These are phyloP conservation scores for Knufia fluminis DNA, from an alignment of 2,329 filamentous ascomycete genomes.

Conservation along the genomic window DNA sequence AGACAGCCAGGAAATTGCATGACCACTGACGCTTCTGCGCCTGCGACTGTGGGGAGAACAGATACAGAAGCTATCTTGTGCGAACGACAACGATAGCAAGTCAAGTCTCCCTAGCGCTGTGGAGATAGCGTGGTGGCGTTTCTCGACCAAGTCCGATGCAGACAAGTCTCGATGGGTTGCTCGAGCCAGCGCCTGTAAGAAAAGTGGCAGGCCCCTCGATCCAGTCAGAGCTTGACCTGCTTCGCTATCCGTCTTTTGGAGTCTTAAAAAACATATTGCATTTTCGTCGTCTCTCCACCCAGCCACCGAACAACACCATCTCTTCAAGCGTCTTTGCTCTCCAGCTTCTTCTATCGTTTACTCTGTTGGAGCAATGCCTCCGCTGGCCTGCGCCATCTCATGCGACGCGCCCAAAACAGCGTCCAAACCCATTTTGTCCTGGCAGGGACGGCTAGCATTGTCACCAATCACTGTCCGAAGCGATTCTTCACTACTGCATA, in stretches of 20 bases:
- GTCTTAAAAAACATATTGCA: background rate
- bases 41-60: background rate
- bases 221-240: background rate
- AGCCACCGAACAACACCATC: constrained; percentile 10
- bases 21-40: background rate
- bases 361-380: constrained; percentile 2
- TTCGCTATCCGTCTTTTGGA: background rate
- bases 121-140: background rate
- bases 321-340: constrained; percentile 6
- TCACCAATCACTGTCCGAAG: constrained; percentile 3
- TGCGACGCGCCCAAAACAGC: constrained; percentile 10
- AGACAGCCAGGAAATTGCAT: background rate
- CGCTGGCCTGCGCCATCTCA: constrained; percentile 7
- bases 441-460: constrained; percentile 3
- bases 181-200: constrained; percentile 3
- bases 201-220: background rate
- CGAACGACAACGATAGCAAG: background rate
- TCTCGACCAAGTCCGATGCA: background rate
- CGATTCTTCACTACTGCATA: constrained; percentile 1
- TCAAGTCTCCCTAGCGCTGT: background rate
- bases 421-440: constrained; percentile 1
- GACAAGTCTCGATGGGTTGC: constrained; percentile 4
- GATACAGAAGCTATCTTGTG: background rate
- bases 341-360: constrained; percentile 4
- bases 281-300: constrained; percentile 9